phyloP scores from a whole-genome alignment of 1,284 basidiomycete genomes.

The Paramarasmius palmivorus region DNA sequence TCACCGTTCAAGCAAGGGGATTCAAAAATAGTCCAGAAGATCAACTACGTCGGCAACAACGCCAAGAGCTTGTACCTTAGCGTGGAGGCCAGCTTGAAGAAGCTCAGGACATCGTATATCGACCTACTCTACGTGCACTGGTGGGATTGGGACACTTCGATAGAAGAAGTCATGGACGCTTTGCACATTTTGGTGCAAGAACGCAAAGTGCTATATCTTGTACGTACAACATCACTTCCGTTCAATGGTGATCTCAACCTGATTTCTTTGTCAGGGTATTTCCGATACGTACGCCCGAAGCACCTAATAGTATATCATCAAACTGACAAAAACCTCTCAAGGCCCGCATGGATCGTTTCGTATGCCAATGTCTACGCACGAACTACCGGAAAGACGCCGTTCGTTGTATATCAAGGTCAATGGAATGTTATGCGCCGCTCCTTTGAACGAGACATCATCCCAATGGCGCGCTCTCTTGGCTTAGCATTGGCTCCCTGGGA shows the following conservation, averaged over 20 bases:
- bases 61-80: background rate
- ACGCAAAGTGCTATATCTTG: background rate
- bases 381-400: slow-evolving; percentile 47
- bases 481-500: slow-evolving; percentile 6
- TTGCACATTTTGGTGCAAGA: background rate
- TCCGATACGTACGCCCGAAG: too few species aligned
- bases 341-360: slow-evolving; percentile 46
- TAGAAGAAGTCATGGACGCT: background rate
- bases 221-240: background rate
- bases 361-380: slow-evolving; percentile 44
- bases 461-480: slow-evolving; percentile 40
- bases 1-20: slow-evolving; percentile 27
- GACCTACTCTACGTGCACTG: background rate
- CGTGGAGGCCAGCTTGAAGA: background rate
- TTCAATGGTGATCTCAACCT: background rate
- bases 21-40: slow-evolving; percentile 14
- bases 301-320: too few species aligned
- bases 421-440: slow-evolving; percentile 51
- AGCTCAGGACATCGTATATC: background rate
- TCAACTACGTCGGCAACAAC: background rate
- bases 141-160: background rate
- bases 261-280: slow-evolving; percentile 25
- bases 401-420: slow-evolving; percentile 52
- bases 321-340: too few species aligned
- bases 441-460: slow-evolving; percentile 56